phyloP scores from a whole-genome alignment of 1,139 yeast species.

The Candida freyschussii region DNA sequence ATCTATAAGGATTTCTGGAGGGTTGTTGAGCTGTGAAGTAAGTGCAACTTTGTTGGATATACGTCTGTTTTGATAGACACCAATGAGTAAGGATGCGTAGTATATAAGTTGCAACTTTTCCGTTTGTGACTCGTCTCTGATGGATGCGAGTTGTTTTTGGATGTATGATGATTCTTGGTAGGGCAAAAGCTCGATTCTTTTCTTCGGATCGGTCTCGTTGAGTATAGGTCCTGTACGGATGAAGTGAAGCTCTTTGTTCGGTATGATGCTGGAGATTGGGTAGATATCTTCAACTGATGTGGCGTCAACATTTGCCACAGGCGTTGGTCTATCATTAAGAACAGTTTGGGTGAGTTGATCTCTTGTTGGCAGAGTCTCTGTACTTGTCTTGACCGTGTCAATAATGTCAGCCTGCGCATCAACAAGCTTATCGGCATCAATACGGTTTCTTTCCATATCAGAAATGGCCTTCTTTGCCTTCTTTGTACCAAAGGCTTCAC shows the following conservation, averaged over 20 bases:
- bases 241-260: conserved; percentile 56
- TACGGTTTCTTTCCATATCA: conserved; percentile 74
- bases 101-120: conserved; percentile 65
- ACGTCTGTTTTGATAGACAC: conserved; percentile 73
- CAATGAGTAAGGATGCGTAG: conserved; percentile 74
- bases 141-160: conserved; percentile 40
- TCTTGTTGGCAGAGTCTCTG: conserved; percentile 69
- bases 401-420: conserved; percentile 76
- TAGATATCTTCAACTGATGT: conserved; percentile 78
- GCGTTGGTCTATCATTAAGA: conserved; percentile 74
- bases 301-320: conserved; percentile 70
- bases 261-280: conserved; percentile 66
- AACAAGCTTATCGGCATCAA: conserved; percentile 77
- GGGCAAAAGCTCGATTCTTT: conserved; percentile 58
- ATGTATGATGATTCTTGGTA: conserved; percentile 53
- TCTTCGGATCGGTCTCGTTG: conserved; percentile 43
- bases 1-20: conserved; percentile 70
- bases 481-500: conserved; percentile 96
- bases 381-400: conserved; percentile 68
- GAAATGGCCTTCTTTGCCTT: conserved; percentile 89
- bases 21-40: conserved; percentile 56
- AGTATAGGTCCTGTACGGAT: conserved; percentile 58
- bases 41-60: conserved; percentile 56
- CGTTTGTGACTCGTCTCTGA: conserved; percentile 42
- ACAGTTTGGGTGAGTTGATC: conserved; percentile 49